Percentiles rank a stretch among this genome's conserved stretches.
Evolutionary conservation across 2,329 filamentous ascomycete species (phyloP).

Genomic region (Aureobasidium subglaciale): DNA sequence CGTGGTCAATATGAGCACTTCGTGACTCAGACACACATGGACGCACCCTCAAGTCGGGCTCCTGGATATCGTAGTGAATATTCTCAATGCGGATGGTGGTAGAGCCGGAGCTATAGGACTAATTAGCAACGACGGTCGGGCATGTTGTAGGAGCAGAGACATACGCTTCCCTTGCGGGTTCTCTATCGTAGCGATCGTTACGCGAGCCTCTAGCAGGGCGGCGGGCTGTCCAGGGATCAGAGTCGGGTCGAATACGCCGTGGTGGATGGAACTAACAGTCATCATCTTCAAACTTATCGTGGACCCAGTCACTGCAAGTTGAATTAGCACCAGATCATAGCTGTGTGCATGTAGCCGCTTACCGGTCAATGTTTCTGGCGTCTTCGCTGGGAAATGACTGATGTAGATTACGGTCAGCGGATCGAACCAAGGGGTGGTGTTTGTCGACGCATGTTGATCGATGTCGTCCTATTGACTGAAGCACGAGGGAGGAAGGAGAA

Average conservation of each 20-base stretch:
- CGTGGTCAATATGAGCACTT: background rate
- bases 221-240: constrained; percentile 18
- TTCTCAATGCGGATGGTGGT: constrained; percentile 80
- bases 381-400: constrained; percentile 41
- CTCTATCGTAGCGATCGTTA: constrained; percentile 24
- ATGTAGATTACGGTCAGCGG: constrained; percentile 32
- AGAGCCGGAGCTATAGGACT: constrained; percentile 22
- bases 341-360: constrained; percentile 25
- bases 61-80: constrained; percentile 83
- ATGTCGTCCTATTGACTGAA: constrained; percentile 22
- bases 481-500: constrained; percentile 21
- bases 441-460: constrained; percentile 17
- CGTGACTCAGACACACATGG: background rate
- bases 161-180: constrained; percentile 23
- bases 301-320: constrained; percentile 73
- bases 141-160: background rate
- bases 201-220: constrained; percentile 17
- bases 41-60: constrained; percentile 51
- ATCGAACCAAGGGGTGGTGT: constrained; percentile 11
- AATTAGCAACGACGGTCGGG: background rate
- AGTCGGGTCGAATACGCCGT: background rate
- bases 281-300: constrained; percentile 79
- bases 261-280: constrained; percentile 36
- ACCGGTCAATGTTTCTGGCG: constrained; percentile 64
- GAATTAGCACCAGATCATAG: constrained; percentile 18